Conservation (phyloP, 192 early-diverging fungal species). For the Umbelopsis sp. region DNA sequence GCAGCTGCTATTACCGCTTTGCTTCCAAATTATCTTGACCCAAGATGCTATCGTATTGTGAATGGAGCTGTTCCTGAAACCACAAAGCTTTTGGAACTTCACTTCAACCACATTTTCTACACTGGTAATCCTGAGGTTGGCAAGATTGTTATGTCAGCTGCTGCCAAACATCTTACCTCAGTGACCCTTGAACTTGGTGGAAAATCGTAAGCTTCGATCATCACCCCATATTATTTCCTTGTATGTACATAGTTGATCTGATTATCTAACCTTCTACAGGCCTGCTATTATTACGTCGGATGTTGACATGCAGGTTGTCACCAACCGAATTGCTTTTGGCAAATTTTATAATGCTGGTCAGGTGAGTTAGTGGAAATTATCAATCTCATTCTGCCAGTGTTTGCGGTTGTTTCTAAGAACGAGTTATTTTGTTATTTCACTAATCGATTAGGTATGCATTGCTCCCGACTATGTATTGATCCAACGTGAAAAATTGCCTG, state of each 20-base stretch:
- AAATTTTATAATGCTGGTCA: slow-evolving; percentile 91
- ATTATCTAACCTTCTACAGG: slow-evolving; percentile 22
- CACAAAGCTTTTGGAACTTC: slow-evolving; percentile 68
- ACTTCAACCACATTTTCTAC: slow-evolving; percentile 93
- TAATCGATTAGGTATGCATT: slow-evolving; percentile 66
- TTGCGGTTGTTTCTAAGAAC: no score
- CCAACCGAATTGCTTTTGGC: slow-evolving; percentile 76
- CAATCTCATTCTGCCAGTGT: background rate
- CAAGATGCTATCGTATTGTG: slow-evolving; percentile 65
- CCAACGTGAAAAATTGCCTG: slow-evolving; percentile 43
- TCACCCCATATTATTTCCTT: no score
- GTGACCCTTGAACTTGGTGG: slow-evolving; percentile 94
- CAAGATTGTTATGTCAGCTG: slow-evolving; percentile 80
- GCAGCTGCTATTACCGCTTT: slow-evolving; percentile 66
- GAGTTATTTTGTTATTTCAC: background rate
- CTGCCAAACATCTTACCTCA: slow-evolving; percentile 84
- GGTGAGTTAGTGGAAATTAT: slow-evolving; percentile 37
- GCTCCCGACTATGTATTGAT: slow-evolving; percentile 76
- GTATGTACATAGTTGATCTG: background rate
- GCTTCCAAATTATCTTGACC: slow-evolving; percentile 79
- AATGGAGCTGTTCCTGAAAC: slow-evolving; percentile 80
- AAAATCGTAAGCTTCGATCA: slow-evolving; percentile 56
- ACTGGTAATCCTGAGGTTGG: slow-evolving; percentile 85
- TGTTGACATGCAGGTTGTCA: slow-evolving; percentile 61
- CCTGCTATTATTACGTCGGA: slow-evolving; percentile 70